phyloP scores from a whole-genome alignment of 2,329 filamentous ascomycete genomes.

The Corinectria fuckeliana region DNA sequence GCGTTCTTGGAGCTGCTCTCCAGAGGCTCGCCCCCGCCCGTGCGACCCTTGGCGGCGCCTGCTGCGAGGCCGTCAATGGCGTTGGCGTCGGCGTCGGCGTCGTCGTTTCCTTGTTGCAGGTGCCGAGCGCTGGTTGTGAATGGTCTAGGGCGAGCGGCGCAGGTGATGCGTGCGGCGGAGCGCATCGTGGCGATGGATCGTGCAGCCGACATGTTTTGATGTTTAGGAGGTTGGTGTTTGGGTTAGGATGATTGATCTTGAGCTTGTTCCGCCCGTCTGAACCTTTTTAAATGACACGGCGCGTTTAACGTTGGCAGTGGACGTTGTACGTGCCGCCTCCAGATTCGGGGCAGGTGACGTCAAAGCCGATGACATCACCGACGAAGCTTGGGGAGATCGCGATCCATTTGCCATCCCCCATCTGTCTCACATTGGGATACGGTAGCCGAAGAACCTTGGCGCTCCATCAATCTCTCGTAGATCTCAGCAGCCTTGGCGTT shows the following conservation, averaged over 20 bases:
- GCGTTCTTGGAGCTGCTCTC: conserved; percentile 41
- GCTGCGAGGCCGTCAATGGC: conserved; percentile 39
- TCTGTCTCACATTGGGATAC: neutral
- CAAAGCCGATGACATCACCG: neutral
- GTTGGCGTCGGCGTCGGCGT: conserved; percentile 10
- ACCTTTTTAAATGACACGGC: neutral
- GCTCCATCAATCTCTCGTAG: neutral
- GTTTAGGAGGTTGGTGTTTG: neutral
- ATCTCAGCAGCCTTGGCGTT: neutral
- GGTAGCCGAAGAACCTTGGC: neutral
- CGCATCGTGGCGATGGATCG: neutral
- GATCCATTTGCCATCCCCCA: neutral
- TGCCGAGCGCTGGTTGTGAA: conserved; percentile 6
- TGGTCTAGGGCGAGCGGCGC: conserved; percentile 5
- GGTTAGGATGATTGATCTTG: neutral
- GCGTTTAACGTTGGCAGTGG: neutral
- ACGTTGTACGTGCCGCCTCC: neutral
- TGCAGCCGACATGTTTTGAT: conserved; percentile 4
- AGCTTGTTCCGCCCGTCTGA: neutral
- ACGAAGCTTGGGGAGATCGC: neutral
- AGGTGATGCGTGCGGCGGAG: conserved; percentile 19
- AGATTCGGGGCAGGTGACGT: neutral
- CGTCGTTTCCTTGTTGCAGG: conserved; percentile 5
- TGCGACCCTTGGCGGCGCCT: conserved; percentile 43
- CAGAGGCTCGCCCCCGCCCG: conserved; percentile 49